These are phyloP conservation scores for Leccinum fallax DNA, from an alignment of 1,284 basidiomycete genomes.

Conservation along the genomic window DNA sequence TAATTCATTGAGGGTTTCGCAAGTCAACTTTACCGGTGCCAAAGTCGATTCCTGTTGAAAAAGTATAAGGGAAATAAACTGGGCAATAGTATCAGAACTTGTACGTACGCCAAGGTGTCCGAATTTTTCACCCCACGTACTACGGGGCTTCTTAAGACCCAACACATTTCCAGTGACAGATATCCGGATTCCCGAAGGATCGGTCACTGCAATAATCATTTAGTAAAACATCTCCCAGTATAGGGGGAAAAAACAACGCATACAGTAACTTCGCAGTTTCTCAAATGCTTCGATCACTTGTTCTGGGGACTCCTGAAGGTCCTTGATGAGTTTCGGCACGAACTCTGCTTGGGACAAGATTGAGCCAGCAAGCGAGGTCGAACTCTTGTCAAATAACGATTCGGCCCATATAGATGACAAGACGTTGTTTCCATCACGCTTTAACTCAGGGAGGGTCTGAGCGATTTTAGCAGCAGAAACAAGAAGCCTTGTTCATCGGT, in stretches of 20 bases:
- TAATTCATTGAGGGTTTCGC: slow-evolving; percentile 72
- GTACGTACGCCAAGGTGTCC: slow-evolving; percentile 49
- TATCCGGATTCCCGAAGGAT: slow-evolving; percentile 83
- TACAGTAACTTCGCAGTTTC: slow-evolving; percentile 68
- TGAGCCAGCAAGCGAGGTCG: slow-evolving; percentile 73
- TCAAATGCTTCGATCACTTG: slow-evolving; percentile 75
- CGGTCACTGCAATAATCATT: slow-evolving; percentile 56
- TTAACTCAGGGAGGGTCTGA: slow-evolving; percentile 92
- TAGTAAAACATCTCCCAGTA: slow-evolving; percentile 1
- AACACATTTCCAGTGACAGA: slow-evolving; percentile 88
- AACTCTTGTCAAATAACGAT: slow-evolving; percentile 71
- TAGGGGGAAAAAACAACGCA: slow-evolving; percentile 34
- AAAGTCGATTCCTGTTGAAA: slow-evolving; percentile 54
- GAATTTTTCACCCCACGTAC: slow-evolving; percentile 76
- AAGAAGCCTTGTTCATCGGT: slow-evolving; percentile 59
- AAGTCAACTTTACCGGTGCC: slow-evolving; percentile 67
- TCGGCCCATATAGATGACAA: slow-evolving; percentile 74
- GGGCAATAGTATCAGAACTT: not conserved
- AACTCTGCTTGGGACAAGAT: slow-evolving; percentile 80
- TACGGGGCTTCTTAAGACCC: slow-evolving; percentile 69
- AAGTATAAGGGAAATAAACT: not conserved
- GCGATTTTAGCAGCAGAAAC: slow-evolving; percentile 89
- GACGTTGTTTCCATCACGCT: slow-evolving; percentile 87
- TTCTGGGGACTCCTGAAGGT: slow-evolving; percentile 76
- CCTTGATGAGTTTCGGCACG: slow-evolving; percentile 74